phyloP scores from a whole-genome alignment of 2,329 filamentous ascomycete genomes.

The Ophiocordyceps australis region DNA sequence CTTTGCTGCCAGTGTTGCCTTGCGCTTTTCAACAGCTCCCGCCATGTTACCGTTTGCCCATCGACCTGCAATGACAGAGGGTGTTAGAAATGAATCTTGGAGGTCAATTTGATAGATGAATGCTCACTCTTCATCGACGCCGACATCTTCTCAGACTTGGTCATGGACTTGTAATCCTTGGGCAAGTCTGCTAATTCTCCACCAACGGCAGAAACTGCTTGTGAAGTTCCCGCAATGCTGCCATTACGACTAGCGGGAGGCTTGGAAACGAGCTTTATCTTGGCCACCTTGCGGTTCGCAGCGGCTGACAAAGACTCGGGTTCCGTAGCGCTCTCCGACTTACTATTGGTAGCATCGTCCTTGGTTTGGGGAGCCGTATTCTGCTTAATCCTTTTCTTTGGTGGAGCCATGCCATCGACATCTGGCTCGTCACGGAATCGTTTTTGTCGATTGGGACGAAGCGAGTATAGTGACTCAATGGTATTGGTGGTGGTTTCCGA shows the following conservation, averaged over 20 bases:
- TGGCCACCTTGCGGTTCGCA: constrained; percentile 14
- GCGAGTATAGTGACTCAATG: constrained; percentile 30
- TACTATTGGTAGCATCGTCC: background rate
- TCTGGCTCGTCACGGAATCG: constrained; percentile 31
- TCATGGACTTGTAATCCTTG: constrained; percentile 43
- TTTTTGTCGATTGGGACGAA: constrained; percentile 35
- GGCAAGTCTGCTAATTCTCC: constrained; percentile 19
- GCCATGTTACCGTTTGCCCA: constrained; percentile 44
- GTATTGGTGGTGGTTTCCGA: constrained; percentile 32
- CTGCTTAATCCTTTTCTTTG: constrained; percentile 18
- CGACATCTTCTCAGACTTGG: constrained; percentile 49
- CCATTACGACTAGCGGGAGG: constrained; percentile 10
- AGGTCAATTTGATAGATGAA: background rate
- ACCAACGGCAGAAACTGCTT: constrained; percentile 4
- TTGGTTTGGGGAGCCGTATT: constrained; percentile 1
- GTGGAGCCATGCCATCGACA: constrained; percentile 17
- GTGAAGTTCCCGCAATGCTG: constrained; percentile 10
- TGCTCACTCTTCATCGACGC: constrained; percentile 44
- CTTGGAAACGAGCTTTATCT: constrained; percentile 19
- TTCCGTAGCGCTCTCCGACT: constrained; percentile 5
- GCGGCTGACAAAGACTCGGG: constrained; percentile 6
- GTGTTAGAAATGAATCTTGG: constrained; percentile 7
- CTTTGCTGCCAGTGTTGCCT: constrained; percentile 40
- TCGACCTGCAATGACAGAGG: constrained; percentile 19
- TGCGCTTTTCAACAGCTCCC: constrained; percentile 39